phyloP scores from a whole-genome alignment of 441 rosid genomes.

The Bruguiera hainesii region DNA sequence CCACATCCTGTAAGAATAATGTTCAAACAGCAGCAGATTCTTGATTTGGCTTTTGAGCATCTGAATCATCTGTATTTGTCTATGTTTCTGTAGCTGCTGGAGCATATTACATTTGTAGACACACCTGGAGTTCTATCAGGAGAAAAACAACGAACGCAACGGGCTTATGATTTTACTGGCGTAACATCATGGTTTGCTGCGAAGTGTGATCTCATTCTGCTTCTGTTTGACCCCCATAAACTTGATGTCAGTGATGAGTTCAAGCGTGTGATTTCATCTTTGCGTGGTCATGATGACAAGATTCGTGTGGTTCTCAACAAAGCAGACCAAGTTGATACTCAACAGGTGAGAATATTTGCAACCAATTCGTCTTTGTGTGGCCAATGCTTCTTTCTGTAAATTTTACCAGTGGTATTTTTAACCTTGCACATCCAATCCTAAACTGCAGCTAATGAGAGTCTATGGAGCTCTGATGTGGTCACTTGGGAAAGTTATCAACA shows the following conservation, averaged over 20 bases:
- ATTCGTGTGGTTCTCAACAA: constrained; percentile 97
- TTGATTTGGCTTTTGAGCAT: constrained; percentile 10
- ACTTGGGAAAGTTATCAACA: constrained; percentile 91
- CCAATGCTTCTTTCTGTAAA: background rate
- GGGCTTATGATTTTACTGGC: constrained; percentile 93
- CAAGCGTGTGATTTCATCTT: constrained; percentile 93
- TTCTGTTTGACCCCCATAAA: constrained; percentile 95
- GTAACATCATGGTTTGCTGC: constrained; percentile 99
- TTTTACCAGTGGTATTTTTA: background rate
- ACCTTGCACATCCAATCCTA: constrained; percentile 3
- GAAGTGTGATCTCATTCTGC: constrained; percentile 93
- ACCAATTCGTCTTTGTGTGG: background rate
- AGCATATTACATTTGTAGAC: constrained; percentile 91
- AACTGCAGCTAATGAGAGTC: constrained; percentile 86
- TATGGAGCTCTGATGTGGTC: constrained; percentile 99
- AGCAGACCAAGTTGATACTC: constrained; percentile 97
- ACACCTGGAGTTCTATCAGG: constrained; percentile 97
- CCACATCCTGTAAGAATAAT: constrained; percentile 81
- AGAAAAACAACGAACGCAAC: constrained; percentile 92
- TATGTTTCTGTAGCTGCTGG: constrained; percentile 65
- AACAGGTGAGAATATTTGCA: constrained; percentile 52
- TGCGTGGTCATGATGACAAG: constrained; percentile 98
- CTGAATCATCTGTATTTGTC: constrained; percentile 13
- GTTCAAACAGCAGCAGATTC: constrained; percentile 10
- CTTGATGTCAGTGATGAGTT: constrained; percentile 97